phyloP scores from a whole-genome alignment of 2,329 filamentous ascomycete genomes.

The Colletotrichum sp. region DNA sequence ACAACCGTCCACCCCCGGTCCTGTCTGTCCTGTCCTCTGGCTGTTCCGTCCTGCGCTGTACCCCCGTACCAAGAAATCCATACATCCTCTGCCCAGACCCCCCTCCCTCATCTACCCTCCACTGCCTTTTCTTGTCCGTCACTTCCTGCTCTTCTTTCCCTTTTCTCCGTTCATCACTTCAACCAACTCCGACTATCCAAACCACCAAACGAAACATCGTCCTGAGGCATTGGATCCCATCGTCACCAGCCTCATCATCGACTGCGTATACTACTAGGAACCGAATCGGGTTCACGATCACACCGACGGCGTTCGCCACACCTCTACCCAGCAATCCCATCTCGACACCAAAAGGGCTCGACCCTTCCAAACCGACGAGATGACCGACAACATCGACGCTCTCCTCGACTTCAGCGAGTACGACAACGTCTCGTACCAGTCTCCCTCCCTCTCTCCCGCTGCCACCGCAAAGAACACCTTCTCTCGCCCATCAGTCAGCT shows the following conservation, averaged over 20 bases:
- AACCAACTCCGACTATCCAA: constrained; percentile 16
- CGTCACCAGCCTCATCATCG: constrained; percentile 9
- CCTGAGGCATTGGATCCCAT: neutral
- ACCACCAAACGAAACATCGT: constrained; percentile 4
- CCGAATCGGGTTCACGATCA: neutral
- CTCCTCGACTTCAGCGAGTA: constrained; percentile 68
- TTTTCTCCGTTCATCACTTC: neutral
- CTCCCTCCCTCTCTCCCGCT: constrained; percentile 64
- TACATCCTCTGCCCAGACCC: constrained; percentile 12
- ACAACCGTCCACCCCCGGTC: neutral
- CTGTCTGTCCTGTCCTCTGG: neutral
- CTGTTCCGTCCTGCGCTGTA: neutral
- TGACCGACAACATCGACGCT: constrained; percentile 58
- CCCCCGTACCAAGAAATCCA: neutral
- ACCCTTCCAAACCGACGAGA: constrained; percentile 15
- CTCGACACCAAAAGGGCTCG: constrained; percentile 6
- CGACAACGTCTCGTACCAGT: constrained; percentile 64
- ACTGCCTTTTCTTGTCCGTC: neutral
- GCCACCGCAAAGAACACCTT: constrained; percentile 59
- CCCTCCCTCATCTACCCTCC: neutral
- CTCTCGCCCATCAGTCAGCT: constrained; percentile 53
- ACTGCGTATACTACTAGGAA: neutral
- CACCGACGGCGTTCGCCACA: neutral
- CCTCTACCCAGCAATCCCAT: neutral
- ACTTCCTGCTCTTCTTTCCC: neutral